phyloP scores from a whole-genome alignment of 2,329 filamentous ascomycete genomes.

The Colletotrichum australisinense region DNA sequence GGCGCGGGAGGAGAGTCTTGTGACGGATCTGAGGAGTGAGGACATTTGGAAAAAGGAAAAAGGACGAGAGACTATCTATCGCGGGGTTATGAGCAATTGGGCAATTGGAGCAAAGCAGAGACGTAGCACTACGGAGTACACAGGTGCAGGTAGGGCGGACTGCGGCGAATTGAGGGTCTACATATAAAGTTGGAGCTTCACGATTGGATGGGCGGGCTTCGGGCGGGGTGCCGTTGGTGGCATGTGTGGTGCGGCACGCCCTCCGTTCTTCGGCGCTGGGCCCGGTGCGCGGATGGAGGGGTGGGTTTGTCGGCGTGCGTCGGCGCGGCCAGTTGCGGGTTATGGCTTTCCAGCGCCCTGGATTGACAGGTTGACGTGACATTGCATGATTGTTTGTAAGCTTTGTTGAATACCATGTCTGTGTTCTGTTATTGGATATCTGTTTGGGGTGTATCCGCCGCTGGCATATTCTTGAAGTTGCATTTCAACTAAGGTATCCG shows the following conservation, averaged over 20 bases:
- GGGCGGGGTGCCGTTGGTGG: not conserved
- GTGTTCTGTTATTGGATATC: too few species aligned
- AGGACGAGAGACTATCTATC: not conserved
- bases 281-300: not conserved
- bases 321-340: not conserved
- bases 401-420: not conserved
- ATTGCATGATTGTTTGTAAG: not conserved
- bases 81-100: slow-evolving; percentile 1
- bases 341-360: not conserved
- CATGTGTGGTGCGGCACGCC: not conserved
- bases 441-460: too few species aligned
- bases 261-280: slow-evolving; percentile 35
- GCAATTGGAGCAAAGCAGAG: not conserved
- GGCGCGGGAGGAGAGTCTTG: slow-evolving; percentile 31
- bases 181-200: not conserved
- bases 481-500: too few species aligned
- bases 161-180: slow-evolving; percentile 8
- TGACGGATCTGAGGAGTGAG: slow-evolving; percentile 32
- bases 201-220: not conserved
- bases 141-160: not conserved
- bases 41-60: slow-evolving; percentile 21
- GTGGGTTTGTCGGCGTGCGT: not conserved
- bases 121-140: too few species aligned
- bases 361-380: not conserved
- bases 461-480: not conserved